A percentile compares a stretch with the other conserved stretches of the same genome.
These are phyloP conservation scores for Colletotrichum plurivorum DNA, from an alignment of 2,329 filamentous ascomycete genomes.

Conservation along the genomic window DNA sequence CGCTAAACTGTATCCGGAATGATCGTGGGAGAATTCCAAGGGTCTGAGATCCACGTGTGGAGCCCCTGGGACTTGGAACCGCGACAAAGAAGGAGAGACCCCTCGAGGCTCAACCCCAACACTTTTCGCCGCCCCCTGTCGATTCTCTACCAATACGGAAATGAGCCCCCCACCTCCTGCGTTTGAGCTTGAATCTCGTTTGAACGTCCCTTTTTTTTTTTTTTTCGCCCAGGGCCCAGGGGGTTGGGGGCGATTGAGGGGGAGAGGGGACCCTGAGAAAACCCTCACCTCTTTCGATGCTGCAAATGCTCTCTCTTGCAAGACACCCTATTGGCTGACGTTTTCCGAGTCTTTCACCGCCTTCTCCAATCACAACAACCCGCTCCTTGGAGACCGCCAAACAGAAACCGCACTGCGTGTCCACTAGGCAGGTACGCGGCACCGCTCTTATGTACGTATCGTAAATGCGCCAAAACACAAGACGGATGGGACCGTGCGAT, in stretches of 20 bases:
- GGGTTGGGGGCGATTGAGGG: not conserved
- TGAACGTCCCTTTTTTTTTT: not conserved
- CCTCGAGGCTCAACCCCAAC: slow-evolving; percentile 34
- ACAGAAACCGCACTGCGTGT: slow-evolving; percentile 14
- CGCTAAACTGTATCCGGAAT: slow-evolving; percentile 10
- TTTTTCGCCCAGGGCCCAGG: no score
- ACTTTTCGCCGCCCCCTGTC: slow-evolving; percentile 32
- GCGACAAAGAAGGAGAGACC: no score
- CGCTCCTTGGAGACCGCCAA: not conserved
- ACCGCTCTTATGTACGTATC: no score
- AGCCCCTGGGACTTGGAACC: slow-evolving; percentile 22
- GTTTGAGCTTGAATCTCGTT: slow-evolving; percentile 36
- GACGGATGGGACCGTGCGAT: slow-evolving; percentile 29
- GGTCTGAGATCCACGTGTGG: slow-evolving; percentile 32
- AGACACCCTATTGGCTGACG: slow-evolving; percentile 9
- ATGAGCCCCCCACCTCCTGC: slow-evolving; percentile 21
- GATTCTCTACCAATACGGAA: slow-evolving; percentile 13
- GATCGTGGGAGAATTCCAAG: slow-evolving; percentile 12
- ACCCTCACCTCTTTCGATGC: not conserved
- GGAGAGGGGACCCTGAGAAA: slow-evolving; percentile 23
- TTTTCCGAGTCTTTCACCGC: not conserved
- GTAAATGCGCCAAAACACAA: not conserved
- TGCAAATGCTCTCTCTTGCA: slow-evolving; percentile 17
- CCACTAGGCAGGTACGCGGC: no score
- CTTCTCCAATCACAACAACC: slow-evolving; percentile 20